These are phyloP conservation scores for Pyrus bretschneideri DNA, from an alignment of 306 rosid genomes.

Conservation along the genomic window DNA sequence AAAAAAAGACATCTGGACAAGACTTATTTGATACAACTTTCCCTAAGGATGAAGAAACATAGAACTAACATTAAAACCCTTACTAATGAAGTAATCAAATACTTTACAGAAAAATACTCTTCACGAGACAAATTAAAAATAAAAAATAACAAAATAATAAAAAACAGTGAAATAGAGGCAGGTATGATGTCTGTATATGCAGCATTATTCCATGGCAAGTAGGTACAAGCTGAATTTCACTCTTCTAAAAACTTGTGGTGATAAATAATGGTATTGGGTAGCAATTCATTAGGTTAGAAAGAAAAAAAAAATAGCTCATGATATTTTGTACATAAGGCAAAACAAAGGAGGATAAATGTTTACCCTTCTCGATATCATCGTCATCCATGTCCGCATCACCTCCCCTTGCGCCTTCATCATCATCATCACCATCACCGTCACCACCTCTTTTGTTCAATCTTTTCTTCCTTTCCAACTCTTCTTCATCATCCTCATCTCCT, in stretches of 20 bases:
- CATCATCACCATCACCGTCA: conserved; percentile 69
- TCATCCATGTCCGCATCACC: conserved; percentile 81
- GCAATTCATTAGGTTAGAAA: not conserved
- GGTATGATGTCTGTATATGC: not conserved
- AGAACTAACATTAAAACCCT: not conserved
- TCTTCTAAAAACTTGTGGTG: not conserved
- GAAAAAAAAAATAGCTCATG: not conserved
- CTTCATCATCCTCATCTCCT: conserved; percentile 93
- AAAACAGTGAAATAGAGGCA: not conserved
- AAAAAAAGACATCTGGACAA: not conserved
- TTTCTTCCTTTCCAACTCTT: conserved; percentile 64
- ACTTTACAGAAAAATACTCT: not conserved
- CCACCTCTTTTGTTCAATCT: conserved; percentile 60
- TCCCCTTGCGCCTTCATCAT: conserved; percentile 72
- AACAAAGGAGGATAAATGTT: conserved; percentile 14
- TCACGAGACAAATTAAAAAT: not conserved
- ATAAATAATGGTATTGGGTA: not conserved
- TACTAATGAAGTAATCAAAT: not conserved
- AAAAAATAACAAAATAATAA: too few relatives aligned
- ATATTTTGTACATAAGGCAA: not conserved
- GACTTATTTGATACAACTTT: not conserved
- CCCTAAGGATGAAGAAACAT: not conserved
- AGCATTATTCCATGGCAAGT: not conserved
- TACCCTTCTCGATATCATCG: conserved; percentile 78
- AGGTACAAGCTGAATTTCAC: not conserved